Evolutionary conservation across 2,329 filamentous ascomycete genomes (phyloP).

Genomic region (Pseudocercospora pini-densiflorae): DNA sequence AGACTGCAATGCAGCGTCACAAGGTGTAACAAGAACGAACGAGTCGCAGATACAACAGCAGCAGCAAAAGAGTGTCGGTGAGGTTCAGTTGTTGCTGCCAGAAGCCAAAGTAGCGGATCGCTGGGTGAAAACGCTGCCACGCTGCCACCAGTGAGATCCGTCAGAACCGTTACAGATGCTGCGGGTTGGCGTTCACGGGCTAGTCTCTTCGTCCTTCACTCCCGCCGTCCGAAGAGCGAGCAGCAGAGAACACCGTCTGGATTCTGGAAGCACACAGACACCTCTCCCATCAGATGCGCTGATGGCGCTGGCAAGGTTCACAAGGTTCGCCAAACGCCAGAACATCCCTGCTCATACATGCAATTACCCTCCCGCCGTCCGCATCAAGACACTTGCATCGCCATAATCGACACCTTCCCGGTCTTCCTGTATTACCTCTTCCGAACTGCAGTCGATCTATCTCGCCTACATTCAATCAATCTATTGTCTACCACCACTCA

Average conservation of each 20-base stretch:
- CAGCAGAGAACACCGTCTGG: not conserved
- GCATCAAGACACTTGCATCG: not conserved
- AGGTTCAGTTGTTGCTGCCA: not conserved
- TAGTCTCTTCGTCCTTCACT: not conserved
- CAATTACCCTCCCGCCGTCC: not conserved
- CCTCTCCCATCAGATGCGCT: not conserved
- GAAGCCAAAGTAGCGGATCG: no score
- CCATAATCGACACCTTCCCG: not conserved
- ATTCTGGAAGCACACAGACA: not conserved
- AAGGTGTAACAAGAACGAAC: not conserved
- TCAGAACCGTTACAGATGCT: not conserved
- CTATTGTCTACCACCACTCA: not conserved
- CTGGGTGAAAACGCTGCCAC: slow-evolving; percentile 1
- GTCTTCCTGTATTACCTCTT: not conserved
- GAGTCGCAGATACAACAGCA: not conserved
- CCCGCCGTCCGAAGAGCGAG: not conserved
- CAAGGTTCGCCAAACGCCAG: not conserved
- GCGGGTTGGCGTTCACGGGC: not conserved
- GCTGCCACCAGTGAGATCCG: not conserved
- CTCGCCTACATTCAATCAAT: not conserved
- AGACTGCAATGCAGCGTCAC: not conserved
- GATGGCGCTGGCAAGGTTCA: slow-evolving; percentile 1
- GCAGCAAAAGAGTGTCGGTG: slow-evolving; percentile 4
- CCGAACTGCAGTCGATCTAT: not conserved
- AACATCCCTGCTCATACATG: not conserved